phyloP scores from a whole-genome alignment of 495 filamentous ascomycete species.

The Pseudomonodictys pantanalensis region DNA sequence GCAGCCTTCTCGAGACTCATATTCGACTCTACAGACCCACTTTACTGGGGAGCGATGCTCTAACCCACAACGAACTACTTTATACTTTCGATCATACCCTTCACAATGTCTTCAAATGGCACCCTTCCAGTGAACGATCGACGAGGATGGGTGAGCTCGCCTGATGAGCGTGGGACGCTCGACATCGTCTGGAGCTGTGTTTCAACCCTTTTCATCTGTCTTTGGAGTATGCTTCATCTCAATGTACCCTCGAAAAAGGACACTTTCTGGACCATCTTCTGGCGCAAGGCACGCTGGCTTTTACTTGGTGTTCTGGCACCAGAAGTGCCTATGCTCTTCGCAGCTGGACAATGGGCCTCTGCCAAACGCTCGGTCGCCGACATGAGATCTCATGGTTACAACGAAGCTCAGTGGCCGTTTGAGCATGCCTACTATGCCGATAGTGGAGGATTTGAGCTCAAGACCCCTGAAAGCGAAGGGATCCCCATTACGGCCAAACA shows the following conservation, averaged over 20 bases:
- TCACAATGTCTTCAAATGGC: too few relatives aligned
- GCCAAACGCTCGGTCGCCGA: constrained; percentile 24
- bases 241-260: neutral
- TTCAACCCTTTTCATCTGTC: constrained; percentile 1
- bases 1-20: too few relatives aligned
- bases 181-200: too few relatives aligned
- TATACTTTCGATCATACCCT: too few relatives aligned
- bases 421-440: constrained; percentile 39
- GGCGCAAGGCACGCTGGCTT: neutral
- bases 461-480: constrained; percentile 15
- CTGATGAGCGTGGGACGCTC: too few relatives aligned
- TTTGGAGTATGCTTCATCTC: constrained; percentile 1
- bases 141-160: too few relatives aligned
- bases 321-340: constrained; percentile 21
- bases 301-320: neutral
- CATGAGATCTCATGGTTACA: constrained; percentile 21
- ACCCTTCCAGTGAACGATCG: too few relatives aligned
- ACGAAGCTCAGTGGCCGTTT: constrained; percentile 28
- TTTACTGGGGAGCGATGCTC: too few relatives aligned
- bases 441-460: constrained; percentile 36
- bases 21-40: too few relatives aligned
- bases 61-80: too few relatives aligned
- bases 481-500: constrained; percentile 36
- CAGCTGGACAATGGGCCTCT: constrained; percentile 31
- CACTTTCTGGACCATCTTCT: constrained; percentile 2